Conservation (phyloP, 192 early-diverging fungal species). For the Backusella luteola region DNA sequence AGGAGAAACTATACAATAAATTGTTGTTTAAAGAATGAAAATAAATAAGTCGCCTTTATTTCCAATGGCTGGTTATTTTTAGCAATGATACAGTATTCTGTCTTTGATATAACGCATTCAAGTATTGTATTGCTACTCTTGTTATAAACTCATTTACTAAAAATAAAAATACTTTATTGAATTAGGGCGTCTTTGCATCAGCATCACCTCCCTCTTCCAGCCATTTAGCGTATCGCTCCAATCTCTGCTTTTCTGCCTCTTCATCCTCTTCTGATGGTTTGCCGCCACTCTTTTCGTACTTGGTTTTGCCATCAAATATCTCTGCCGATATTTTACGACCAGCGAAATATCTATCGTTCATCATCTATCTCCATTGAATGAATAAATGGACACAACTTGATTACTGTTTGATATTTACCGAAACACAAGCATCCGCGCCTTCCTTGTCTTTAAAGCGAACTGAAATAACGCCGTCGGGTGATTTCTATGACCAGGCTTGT, state of each 20-base stretch:
- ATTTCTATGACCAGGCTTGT: constrained; percentile 44
- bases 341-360: constrained; percentile 91
- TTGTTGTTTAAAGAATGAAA: no score
- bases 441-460: constrained; percentile 85
- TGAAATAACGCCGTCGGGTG: constrained; percentile 81
- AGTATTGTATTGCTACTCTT: no score
- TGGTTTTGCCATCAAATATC: constrained; percentile 80
- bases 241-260: constrained; percentile 69
- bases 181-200: neutral
- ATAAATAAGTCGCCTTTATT: no score
- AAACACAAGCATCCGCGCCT: constrained; percentile 79
- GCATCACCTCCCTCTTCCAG: constrained; percentile 53
- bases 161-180: neutral
- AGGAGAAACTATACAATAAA: no score
- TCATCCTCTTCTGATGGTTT: constrained; percentile 60
- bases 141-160: no score
- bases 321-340: constrained; percentile 76
- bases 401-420: constrained; percentile 48
- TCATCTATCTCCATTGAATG: constrained; percentile 53
- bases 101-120: no score
- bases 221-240: constrained; percentile 90
- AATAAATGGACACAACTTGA: neutral
- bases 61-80: no score
- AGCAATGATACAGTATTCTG: no score
- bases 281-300: constrained; percentile 62